Evolutionary conservation across 2,329 filamentous ascomycete genomes (phyloP), one percentile per base, ranked within the genome.

Genomic region (Claviceps sp.): DNA sequence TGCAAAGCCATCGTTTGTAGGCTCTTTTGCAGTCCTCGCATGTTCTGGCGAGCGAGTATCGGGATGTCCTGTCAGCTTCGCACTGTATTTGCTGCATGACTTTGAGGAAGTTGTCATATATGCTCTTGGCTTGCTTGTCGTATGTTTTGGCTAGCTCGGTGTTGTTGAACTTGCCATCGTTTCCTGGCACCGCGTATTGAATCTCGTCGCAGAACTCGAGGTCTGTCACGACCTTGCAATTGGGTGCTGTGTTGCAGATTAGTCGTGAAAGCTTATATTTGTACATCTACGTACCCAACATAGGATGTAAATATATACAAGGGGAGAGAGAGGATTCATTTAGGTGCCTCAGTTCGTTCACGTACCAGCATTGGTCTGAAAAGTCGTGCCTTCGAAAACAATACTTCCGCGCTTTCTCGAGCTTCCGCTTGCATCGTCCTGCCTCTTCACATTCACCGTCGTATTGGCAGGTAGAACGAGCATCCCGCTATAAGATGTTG

Each of bases 1-100:
- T 86, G 71, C 93, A 98, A 19, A 98, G 82, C 93, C 93, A 98
- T 62, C 82, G 75, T 66, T 94, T 96, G 76, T 98, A 98, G 8
- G 89, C 88, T 1, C 65, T 62, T 16, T 74, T 79, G 68, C 93
- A 98, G 66, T 94, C 78, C 44, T 72, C 67, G 72, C 93, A 98
- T 58, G 69, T 79, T 43, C 82, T 80, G 1, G 81, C 85, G 14
- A 97, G 80, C 1, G 89, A 95, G 70, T 95, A 98, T 57, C 80
- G 78, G 14, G 86, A 81, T 38, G 84, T 82, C 1, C 78, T 70
- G 0, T 78, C 78, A 2, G 88, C 84, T 60, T 95, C 83, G 73
- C 93, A 98, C 14, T 87, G 82, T 24, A 95, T 79, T 64, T 96
- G 90, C 56, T 85, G 81, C 41, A 98, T 74, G 13, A 84, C 88